Percentiles rank a stretch among this genome's conserved stretches.
Conservation (phyloP, 163 green algal genomes). For the Scenedesmus sp. region DNA sequence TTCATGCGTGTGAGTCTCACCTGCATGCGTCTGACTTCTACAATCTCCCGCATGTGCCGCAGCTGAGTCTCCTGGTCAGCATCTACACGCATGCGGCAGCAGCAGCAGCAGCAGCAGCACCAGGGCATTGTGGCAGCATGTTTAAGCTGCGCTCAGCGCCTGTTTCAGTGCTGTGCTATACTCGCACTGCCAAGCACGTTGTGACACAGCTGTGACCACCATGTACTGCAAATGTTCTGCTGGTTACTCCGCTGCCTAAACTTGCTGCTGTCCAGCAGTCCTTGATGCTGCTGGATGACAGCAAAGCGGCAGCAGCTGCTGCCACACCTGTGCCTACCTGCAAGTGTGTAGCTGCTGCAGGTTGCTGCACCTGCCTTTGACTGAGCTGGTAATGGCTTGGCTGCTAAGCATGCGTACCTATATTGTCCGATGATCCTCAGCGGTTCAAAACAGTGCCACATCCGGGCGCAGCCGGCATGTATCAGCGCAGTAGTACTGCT, state of each 20-base stretch:
- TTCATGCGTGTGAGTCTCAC: background rate
- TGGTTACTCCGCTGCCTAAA: no score
- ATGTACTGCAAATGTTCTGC: no score
- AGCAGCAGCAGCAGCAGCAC: constrained; percentile 10
- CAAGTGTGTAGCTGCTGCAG: background rate
- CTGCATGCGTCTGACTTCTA: constrained; percentile 46
- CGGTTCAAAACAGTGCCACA: no score
- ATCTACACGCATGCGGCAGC: background rate
- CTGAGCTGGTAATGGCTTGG: background rate
- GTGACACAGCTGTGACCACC: no score
- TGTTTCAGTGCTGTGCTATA: background rate
- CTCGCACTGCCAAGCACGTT: no score
- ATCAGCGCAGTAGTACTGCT: no score
- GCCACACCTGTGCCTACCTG: background rate
- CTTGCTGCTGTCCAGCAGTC: no score
- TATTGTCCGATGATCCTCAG: no score
- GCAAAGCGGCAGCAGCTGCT: no score
- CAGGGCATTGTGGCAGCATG: background rate
- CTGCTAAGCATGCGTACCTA: background rate
- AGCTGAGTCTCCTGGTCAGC: constrained; percentile 17
- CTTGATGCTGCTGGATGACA: no score
- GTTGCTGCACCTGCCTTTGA: background rate
- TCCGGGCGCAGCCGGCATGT: no score
- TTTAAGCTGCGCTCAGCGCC: background rate
- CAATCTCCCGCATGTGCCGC: constrained; percentile 41